Evolutionary conservation across 768 basidiomycete species (phyloP), one percentile per base, ranked within the genome.

Genomic region (Hygrocybe punicea): DNA sequence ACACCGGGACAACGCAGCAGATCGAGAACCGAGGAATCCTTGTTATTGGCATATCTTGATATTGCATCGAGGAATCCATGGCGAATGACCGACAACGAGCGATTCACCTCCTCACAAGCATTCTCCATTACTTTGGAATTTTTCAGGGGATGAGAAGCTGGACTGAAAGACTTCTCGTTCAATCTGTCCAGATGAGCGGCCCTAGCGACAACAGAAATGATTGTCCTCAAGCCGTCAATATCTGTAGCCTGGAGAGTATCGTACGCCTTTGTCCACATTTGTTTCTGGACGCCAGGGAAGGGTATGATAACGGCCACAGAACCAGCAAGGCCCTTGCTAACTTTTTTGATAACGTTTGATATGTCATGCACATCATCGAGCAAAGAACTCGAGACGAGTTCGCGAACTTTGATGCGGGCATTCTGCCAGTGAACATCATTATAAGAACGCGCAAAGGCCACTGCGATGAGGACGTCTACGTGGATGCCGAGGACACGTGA

Each of bases 201-300:
- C 25, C 76, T 75, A 2, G 88, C 77, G 6, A 89, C 71, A 2
- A 84, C 73, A 29, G 76, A 70, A 37, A 94, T 71, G 25, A 94
- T 68, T 36, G 80, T 74, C 9, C 79, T 79, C 21, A 87, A 75
- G 1, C 80, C 88, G 33, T 81, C 76, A 6, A 73, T 66, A 64
- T 94, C 90, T 39, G 73, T 73, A 17, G 81, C 76, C 45, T 81
- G 78, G 4, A 93, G 67, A 6, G 75, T 73, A 8, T 81, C 76
- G 63, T 89, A 94, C 2, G 83, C 72, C 60, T 78, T 80, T 52
- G 71, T 74, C 95, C 95, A 98, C 33, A 91, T 69, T 45, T 79
- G 79, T 46, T 78, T 76, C 49, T 80, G 81, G 47, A 88, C 71
- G 21, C 69, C 63, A 51, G 78, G 69, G 9, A 64, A 63, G 4